phyloP scores from a whole-genome alignment of 495 filamentous ascomycete species.

The Eremomyces bilateralis region DNA sequence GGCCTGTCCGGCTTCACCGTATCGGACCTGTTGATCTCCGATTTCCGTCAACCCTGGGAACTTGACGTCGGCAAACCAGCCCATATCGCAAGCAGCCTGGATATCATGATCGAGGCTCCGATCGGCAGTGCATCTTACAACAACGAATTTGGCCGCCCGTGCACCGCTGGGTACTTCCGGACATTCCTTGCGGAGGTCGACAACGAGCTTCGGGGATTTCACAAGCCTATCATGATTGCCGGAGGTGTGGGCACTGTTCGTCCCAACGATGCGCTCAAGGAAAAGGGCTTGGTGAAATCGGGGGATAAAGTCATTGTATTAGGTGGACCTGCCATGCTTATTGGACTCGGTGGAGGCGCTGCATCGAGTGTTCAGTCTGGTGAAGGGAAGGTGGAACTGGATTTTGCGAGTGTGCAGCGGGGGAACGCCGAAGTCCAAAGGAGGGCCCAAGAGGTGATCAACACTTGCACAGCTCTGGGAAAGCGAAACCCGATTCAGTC shows the following conservation, averaged over 20 bases:
- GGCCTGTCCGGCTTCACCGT: slow-evolving; percentile 86
- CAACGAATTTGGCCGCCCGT: slow-evolving; percentile 94
- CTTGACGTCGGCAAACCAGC: slow-evolving; percentile 69
- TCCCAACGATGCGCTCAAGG: slow-evolving; percentile 76
- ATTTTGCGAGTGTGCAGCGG: slow-evolving; percentile 90
- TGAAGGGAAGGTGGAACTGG: slow-evolving; percentile 71
- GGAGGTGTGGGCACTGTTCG: slow-evolving; percentile 93
- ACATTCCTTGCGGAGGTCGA: slow-evolving; percentile 52
- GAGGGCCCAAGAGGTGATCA: slow-evolving; percentile 90
- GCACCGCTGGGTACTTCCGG: slow-evolving; percentile 70
- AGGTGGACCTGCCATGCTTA: slow-evolving; percentile 91
- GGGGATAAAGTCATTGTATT: slow-evolving; percentile 79
- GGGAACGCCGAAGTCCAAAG: slow-evolving; percentile 90
- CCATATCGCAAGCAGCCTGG: slow-evolving; percentile 78
- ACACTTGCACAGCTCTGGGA: slow-evolving; percentile 70
- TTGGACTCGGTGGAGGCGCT: slow-evolving; percentile 86
- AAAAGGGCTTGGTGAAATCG: slow-evolving; percentile 48
- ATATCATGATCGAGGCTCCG: slow-evolving; percentile 94
- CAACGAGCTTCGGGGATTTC: slow-evolving; percentile 68
- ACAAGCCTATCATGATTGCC: slow-evolving; percentile 98
- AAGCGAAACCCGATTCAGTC: slow-evolving; percentile 72
- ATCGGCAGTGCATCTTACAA: slow-evolving; percentile 90
- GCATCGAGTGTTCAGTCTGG: slow-evolving; percentile 78
- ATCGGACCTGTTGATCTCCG: slow-evolving; percentile 78
- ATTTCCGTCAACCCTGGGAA: slow-evolving; percentile 67